A percentile compares a stretch with the other conserved stretches of the same genome.
These are phyloP conservation scores for Trametes cingulata DNA, from an alignment of 768 basidiomycete genomes.

Conservation along the genomic window DNA sequence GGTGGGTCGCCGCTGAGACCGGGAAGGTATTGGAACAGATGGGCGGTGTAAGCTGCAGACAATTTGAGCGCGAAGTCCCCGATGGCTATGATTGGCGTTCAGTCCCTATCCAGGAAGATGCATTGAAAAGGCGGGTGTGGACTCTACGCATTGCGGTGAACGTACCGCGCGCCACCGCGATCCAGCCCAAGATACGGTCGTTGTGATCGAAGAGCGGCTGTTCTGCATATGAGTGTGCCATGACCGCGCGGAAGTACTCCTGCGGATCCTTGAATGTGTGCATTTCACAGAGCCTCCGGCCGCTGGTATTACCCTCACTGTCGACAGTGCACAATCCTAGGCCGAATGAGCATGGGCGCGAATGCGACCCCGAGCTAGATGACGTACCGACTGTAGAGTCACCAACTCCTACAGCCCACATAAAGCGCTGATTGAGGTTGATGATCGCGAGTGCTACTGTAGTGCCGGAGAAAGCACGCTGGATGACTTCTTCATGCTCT, in stretches of 20 bases:
- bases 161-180: conserved; percentile 3
- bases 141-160: too few species aligned
- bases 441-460: conserved; percentile 7
- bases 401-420: conserved; percentile 10
- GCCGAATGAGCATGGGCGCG: not conserved
- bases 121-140: too few species aligned
- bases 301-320: not conserved
- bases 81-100: not conserved
- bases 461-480: conserved; percentile 7
- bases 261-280: not conserved
- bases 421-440: not conserved
- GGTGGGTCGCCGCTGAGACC: not conserved
- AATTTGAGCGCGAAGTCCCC: conserved; percentile 14
- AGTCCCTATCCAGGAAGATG: too few species aligned
- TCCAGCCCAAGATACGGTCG: conserved; percentile 3
- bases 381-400: conserved; percentile 8
- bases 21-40: conserved; percentile 2
- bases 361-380: not conserved
- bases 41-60: not conserved
- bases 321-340: not conserved
- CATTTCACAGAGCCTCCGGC: not conserved
- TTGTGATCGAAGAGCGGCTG: not conserved
- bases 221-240: not conserved
- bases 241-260: not conserved
- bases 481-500: not conserved